Percentiles rank a stretch among this genome's conserved stretches.
Evolutionary conservation across 2,329 filamentous ascomycete genomes (phyloP).

Genomic region (Leptographium flavum): DNA sequence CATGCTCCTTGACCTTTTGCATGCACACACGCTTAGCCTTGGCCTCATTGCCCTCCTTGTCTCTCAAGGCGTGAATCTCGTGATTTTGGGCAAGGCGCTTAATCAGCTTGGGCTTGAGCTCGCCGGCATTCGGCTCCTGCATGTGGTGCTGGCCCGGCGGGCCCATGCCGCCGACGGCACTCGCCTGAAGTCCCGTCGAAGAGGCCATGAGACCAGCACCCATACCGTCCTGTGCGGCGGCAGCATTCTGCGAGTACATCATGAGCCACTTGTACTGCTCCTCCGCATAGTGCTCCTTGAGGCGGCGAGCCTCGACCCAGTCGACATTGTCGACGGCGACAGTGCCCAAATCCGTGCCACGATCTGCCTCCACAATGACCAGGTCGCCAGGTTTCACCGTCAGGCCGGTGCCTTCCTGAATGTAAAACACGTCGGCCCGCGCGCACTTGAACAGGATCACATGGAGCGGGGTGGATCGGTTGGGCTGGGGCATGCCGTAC

Average conservation of each 20-base stretch:
- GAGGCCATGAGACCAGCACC: constrained; percentile 49
- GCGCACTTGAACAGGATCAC: constrained; percentile 96
- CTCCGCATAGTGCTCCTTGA: constrained; percentile 83
- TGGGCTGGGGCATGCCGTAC: constrained; percentile 46
- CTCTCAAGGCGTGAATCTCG: constrained; percentile 75
- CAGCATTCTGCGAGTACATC: constrained; percentile 85
- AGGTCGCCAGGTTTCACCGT: constrained; percentile 83
- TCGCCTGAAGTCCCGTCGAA: constrained; percentile 49
- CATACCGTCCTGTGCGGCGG: constrained; percentile 44
- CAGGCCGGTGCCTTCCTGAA: constrained; percentile 87
- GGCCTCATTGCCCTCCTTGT: constrained; percentile 95
- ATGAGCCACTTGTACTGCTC: constrained; percentile 98
- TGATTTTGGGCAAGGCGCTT: constrained; percentile 86
- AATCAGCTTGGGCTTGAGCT: constrained; percentile 91
- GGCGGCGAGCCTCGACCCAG: constrained; percentile 72
- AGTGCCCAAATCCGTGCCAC: constrained; percentile 87
- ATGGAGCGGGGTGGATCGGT: constrained; percentile 59
- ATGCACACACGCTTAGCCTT: constrained; percentile 95
- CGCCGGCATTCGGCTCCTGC: constrained; percentile 55
- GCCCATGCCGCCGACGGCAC: constrained; percentile 66
- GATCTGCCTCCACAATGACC: constrained; percentile 94
- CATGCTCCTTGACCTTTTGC: constrained; percentile 90
- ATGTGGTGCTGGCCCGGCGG: constrained; percentile 58
- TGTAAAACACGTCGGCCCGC: constrained; percentile 89
- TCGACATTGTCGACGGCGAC: constrained; percentile 80